A percentile compares a stretch with the other conserved stretches of the same genome.
phyloP scores from a whole-genome alignment of 148 eudicot genomes.

The Selenicereus undatus region DNA sequence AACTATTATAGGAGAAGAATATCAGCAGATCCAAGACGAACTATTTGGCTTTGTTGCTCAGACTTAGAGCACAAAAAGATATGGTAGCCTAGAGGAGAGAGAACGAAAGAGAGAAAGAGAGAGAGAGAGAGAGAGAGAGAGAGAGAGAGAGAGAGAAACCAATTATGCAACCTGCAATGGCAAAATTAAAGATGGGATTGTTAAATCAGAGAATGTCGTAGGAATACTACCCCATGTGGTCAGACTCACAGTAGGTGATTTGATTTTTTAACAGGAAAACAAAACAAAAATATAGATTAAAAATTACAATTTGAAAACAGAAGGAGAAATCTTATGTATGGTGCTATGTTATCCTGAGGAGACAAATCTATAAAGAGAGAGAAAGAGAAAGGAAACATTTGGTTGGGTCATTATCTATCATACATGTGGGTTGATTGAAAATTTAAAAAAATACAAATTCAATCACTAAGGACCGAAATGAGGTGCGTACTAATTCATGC shows the following conservation, averaged over 20 bases:
- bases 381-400: neutral
- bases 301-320: neutral
- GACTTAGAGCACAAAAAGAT: conserved; percentile 20
- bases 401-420: conserved; percentile 17
- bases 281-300: neutral
- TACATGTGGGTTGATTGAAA: conserved; percentile 44
- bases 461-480: no score
- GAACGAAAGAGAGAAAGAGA: neutral
- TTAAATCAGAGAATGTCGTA: conserved; percentile 24
- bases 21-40: conserved; percentile 45
- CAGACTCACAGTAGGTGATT: conserved; percentile 26
- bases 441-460: no score
- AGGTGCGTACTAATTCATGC: no score
- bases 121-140: no score
- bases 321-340: conserved; percentile 19
- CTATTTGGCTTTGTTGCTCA: conserved; percentile 24
- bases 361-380: conserved; percentile 19
- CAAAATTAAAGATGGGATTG: conserved; percentile 8
- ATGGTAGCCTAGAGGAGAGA: conserved; percentile 27
- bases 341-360: conserved; percentile 14
- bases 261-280: neutral
- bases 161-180: neutral
- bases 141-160: no score
- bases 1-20: conserved; percentile 23
- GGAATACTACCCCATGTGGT: conserved; percentile 31